Conservation (phyloP, 2,329 filamentous ascomycete genomes). For the Xylariaceae sp. region DNA sequence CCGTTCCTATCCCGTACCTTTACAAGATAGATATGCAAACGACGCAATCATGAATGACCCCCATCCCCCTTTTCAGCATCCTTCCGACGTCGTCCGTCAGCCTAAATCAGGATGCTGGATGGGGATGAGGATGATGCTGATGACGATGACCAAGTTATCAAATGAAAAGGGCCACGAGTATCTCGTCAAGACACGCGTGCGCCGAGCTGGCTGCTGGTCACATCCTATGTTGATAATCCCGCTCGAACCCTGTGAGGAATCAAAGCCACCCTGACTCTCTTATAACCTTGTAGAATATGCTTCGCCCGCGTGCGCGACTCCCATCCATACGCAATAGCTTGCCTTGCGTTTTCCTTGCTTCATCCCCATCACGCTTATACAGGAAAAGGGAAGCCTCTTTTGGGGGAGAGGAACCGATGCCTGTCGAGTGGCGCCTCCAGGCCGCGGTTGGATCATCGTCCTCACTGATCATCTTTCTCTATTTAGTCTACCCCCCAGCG, state of each 20-base stretch:
- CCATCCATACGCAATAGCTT: constrained; percentile 14
- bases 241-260: constrained; percentile 13
- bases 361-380: constrained; percentile 4
- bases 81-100: not conserved
- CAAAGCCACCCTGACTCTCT: constrained; percentile 16
- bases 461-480: not conserved
- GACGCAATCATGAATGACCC: not conserved
- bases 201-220: constrained; percentile 11
- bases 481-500: constrained; percentile 7
- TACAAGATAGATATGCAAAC: not conserved
- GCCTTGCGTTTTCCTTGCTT: constrained; percentile 16
- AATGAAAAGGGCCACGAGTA: not conserved
- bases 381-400: not conserved
- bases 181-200: constrained; percentile 7
- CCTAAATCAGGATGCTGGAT: not conserved
- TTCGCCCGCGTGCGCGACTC: constrained; percentile 5
- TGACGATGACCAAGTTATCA: too few species aligned
- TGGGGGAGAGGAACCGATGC: not conserved
- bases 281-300: constrained; percentile 10
- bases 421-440: not conserved
- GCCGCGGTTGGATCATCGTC: not conserved
- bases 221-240: not conserved
- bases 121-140: not conserved
- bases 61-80: not conserved
- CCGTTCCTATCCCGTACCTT: constrained; percentile 5